Evolutionary conservation across 164 flowering plant species (phyloP), one percentile per base, ranked within the genome.

Genomic region (Chloranthus sessilifolius): DNA sequence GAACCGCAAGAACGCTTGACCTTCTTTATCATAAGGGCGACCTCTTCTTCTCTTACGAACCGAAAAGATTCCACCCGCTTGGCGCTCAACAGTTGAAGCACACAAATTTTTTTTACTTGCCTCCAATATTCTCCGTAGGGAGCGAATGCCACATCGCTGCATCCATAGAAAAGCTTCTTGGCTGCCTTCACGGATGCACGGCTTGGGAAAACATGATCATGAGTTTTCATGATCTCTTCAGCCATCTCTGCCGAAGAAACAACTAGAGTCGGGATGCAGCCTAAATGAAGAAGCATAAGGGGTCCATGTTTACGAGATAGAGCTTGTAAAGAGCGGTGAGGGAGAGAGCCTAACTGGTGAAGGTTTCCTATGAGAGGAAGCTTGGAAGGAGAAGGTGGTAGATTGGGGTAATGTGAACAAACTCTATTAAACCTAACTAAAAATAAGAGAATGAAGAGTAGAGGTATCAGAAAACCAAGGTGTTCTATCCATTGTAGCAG

Each of bases 61-160:
- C 28, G 30, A 37, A 67, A 64, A 0, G 70, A 64, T 20, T 48
- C 40, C 24, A 74, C 78, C 0, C 53, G 54, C 24, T 58, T 66
- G 9, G 60, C 33, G 25, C 69, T 66, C 5, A 73, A 17, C 8
- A 73, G 67, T 31, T 74, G 70, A 41, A 61, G 0, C 5, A 44
- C 47, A 43, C 65, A 65, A n/a, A 68, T 68, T 25, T 52, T 72
- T 1, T 73, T 26, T 36, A 68, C 24, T 25, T 66, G 62, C 11
- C 67, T 50, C 74, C 77, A 69, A 34, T 69, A 66, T 16, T 56
- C 54, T 15, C 67, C 65, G 24, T 63, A 65, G 1, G 66, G 69
- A 21, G 63, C n/a, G 14, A 65, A 61, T 1, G 21, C 51, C 0
- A 72, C 11, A 31, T 65, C 60, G 0, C 8, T 38, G n/a, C n/a